Base-by-base conservation (phyloP, 192 early-diverging fungal genomes). In the Coemansia guatemalensis region DNA sequence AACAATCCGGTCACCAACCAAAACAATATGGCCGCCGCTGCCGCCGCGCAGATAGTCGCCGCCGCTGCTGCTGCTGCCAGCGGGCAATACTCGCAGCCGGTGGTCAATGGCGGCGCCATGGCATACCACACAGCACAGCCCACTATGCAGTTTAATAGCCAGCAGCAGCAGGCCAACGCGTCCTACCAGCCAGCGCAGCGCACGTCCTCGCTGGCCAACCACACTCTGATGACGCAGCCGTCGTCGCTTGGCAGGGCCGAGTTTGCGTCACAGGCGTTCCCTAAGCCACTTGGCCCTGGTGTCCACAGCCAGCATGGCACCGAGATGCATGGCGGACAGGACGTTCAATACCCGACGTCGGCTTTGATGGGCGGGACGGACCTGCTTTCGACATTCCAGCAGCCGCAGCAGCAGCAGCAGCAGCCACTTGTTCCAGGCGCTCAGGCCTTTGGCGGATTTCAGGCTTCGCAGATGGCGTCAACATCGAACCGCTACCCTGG, bases 121-220 rank as follows among this genome's bases (percentile, higher is more conserved):
- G 54, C 56, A 25, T 68, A 60, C 29, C 53, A 56, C 9, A 11
- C 52, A 17, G 18, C 49, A 27, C 77, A 64, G 51, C 67, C 67
- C 26, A 68, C 68, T 30, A 57, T 73, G 39, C 64, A 61, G 33
- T 58, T 58, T 39, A 62, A 66, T 18, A 58, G 22, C 57, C 39
- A 56, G 33, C 65, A 61, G 62, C 69, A 65, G 44, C 63, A 64
- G 32, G 5, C 22, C 8, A 56, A 67, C 12, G 50, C 17, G 18
- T 55, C 56, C 14, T 67, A 54, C 22, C 72, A 67, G 52, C 63
- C 65, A 2, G 41, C 63, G 2, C 50, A 67, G 17, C 69, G 69
- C 7, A 52, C 69, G n/a, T 72, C 75, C 14, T 78, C 75, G 7
- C 65, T 78, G 29, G 66, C 69, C 0, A 78, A 73, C 44, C 56